Conservation (phyloP, 331 rosid species). For the Spiraea crenata region DNA sequence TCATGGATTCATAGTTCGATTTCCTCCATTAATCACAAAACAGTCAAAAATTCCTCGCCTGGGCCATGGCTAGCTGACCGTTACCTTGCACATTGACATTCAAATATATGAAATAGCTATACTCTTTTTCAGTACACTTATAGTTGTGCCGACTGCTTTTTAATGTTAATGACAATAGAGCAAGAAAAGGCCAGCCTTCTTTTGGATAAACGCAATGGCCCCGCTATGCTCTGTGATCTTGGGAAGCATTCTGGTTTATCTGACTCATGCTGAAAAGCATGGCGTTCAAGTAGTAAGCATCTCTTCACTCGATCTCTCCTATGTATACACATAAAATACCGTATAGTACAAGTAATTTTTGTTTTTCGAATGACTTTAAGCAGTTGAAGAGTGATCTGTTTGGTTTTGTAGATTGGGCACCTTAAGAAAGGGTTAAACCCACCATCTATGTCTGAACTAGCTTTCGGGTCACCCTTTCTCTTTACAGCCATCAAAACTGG, state of each 20-base stretch:
- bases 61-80: too few species aligned
- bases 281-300: conserved; percentile 52
- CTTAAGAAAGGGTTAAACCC: conserved; percentile 61
- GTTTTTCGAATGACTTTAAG: neutral
- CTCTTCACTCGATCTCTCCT: neutral
- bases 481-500: conserved; percentile 41
- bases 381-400: neutral
- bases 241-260: conserved; percentile 43
- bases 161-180: conserved; percentile 30
- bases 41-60: too few species aligned
- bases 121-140: neutral
- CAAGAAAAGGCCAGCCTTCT: conserved; percentile 45
- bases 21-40: too few species aligned
- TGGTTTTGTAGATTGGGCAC: conserved; percentile 41
- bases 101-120: too few species aligned
- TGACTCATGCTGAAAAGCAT: conserved; percentile 55
- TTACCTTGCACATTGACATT: too few species aligned
- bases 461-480: conserved; percentile 41
- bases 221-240: conserved; percentile 44
- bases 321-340: neutral
- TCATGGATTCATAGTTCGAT: too few species aligned
- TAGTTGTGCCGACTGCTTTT: neutral
- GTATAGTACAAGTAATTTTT: neutral
- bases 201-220: conserved; percentile 57
- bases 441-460: conserved; percentile 33